Base-by-base conservation (phyloP, 148 eudicot species). In the Nyssa sinensis region DNA sequence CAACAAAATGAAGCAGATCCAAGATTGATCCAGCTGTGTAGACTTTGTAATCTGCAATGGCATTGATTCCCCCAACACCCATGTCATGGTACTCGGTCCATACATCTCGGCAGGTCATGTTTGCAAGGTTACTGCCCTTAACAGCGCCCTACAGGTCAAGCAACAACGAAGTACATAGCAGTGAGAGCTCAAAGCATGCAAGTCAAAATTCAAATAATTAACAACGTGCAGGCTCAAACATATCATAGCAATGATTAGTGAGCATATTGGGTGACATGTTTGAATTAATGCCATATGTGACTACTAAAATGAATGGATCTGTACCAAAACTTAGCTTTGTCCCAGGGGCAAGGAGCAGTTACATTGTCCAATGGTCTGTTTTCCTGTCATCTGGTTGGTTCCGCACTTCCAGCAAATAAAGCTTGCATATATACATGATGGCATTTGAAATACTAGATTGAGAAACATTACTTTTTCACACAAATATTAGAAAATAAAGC, bases 51-150 rank as follows among this genome's bases (percentile, higher is more conserved):
- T 86, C 94, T 61, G 90, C 91, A 51, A 91, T 89, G 41, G 92
- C 96, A 81, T 83, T 89, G 67, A 91, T 77, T 61, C 91, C 91
- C 19, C 78, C 88, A 8, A 83, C 79, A 19, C 98, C 93, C 94
- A 93, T 85, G 28, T 93, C 98, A 78, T 88, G 90, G 74, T 93
- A 93, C 78, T 93, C 98, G 14, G 88, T 88, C 98, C 98, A 93
- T 44, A 89, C 90, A 85, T 84, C 94, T 28, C 89, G 78, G 47
- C 97, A 90, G 39, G 96, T 83, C 19, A 76, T 78, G 83, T 95
- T 95, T 53, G 93, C 96, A 66, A 83, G 47, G 72, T 81, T 89
- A 62, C 73, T 88, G 32, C 99, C 99, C 84, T 89, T 95, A 29
- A 77, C 72, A 75, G 97, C 97, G 79, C 81, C 96, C 99, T 95